These are phyloP conservation scores for Trichosanthes cucumerina DNA, from an alignment of 306 rosid species.

Conservation along the genomic window DNA sequence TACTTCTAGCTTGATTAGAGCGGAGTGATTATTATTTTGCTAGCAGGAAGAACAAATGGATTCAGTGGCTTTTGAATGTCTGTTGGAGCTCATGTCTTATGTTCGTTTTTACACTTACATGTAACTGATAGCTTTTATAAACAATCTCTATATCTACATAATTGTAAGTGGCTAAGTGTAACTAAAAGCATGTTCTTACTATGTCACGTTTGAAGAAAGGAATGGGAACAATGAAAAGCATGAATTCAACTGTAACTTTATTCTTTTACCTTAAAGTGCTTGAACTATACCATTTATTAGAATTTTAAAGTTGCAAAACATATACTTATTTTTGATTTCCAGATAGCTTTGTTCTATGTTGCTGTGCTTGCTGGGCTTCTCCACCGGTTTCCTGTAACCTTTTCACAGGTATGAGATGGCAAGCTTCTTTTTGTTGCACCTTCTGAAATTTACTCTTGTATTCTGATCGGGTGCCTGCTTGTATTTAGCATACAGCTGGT, in stretches of 20 bases:
- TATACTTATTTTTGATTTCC: conserved; percentile 26
- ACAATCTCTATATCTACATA: background rate
- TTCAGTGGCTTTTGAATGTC: background rate
- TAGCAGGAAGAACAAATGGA: background rate
- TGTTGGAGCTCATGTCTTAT: background rate
- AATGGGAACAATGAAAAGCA: background rate
- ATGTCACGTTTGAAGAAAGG: background rate
- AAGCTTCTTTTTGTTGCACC: conserved; percentile 9
- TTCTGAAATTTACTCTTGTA: background rate
- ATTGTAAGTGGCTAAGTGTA: background rate
- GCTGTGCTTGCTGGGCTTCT: conserved; percentile 86
- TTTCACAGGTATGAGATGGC: conserved; percentile 55
- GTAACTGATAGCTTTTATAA: background rate
- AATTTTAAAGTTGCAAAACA: background rate
- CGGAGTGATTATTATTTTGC: background rate
- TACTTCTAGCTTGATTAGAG: background rate
- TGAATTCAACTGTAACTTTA: background rate
- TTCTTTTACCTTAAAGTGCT: background rate
- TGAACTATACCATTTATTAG: background rate
- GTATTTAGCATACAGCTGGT: conserved; percentile 71
- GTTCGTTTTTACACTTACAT: background rate
- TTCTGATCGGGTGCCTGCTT: conserved; percentile 30
- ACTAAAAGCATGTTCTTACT: background rate
- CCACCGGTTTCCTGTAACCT: conserved; percentile 73
- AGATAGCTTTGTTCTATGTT: conserved; percentile 87